Base-by-base conservation (phyloP, 2,329 filamentous ascomycete genomes). In the Fusarium sp. region DNA sequence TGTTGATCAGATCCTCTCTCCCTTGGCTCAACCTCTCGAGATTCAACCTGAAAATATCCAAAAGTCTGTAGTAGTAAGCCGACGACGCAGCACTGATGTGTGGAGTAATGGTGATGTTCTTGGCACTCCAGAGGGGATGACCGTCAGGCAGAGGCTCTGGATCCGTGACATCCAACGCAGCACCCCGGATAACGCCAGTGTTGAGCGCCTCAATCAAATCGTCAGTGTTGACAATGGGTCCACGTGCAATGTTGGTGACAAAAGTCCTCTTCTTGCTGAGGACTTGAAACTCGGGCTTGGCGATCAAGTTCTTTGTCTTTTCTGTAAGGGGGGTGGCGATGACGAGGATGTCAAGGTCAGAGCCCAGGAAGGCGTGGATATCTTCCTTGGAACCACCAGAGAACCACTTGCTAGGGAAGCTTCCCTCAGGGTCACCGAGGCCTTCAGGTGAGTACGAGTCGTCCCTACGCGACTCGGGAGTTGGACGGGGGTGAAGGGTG, bases 101-200 rank as follows among this genome's bases (percentile, higher is more conserved):
- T 18, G 87, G 87, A 25, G 87, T 88, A 54, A 96, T 88, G 61
- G 92, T 88, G 18, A 92, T 85, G 80, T 95, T 95, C 69, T 89
- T 89, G 16, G 92, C 85, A 30, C 85, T 87, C 93, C 93, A 96
- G 60, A 96, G 83, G 72, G 89, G 88, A 78, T 93, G 90, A 6
- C 92, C 89, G 3, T 86, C 82, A 0, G 93, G 93, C 72, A 96
- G 80, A 0, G 94, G 94, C 81, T 96, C 94, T 0, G 94, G 94
- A 70, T 95, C 93, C 2, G 93, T 93, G 1, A 96, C 94, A 79
- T 95, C 94, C 45, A 96, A 82, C 2, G 93, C 93, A 0, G 94
- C 94, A 34, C 94, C 94, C 4, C 85, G 78, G 57, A 87, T 84
- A 18, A 79, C 57, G 6, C 80, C 85, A 4, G 72, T 72, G 43